These are phyloP conservation scores for Marchantia paleacea DNA, from an alignment of 225 moss, liverwort and hornwort genomes.

Conservation along the genomic window DNA sequence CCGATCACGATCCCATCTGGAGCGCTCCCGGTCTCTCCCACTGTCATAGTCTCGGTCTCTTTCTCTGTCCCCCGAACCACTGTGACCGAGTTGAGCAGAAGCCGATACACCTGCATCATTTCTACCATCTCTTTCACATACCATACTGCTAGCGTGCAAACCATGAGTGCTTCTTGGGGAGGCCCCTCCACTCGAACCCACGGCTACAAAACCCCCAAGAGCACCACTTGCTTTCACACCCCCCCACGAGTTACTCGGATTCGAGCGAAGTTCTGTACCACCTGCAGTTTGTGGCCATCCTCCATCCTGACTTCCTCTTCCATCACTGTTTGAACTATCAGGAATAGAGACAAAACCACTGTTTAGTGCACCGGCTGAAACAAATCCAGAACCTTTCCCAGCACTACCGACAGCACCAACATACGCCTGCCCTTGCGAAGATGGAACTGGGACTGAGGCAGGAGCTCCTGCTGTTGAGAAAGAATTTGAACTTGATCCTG, in stretches of 20 bases:
- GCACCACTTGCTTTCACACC: slow-evolving; percentile 1
- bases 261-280: slow-evolving; percentile 33
- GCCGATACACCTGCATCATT: slow-evolving; percentile 29
- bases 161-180: slow-evolving; percentile 14
- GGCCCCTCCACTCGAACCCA: slow-evolving; percentile 21
- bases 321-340: slow-evolving; percentile 11
- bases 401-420: slow-evolving; percentile 48
- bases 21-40: slow-evolving; percentile 52
- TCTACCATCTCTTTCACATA: slow-evolving; percentile 26
- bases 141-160: slow-evolving; percentile 1
- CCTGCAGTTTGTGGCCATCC: slow-evolving; percentile 40
- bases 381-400: slow-evolving; percentile 49
- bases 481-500: slow-evolving; percentile 48
- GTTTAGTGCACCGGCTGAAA: slow-evolving; percentile 14
- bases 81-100: slow-evolving; percentile 9
- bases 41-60: slow-evolving; percentile 32
- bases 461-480: slow-evolving; percentile 8
- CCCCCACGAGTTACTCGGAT: not conserved
- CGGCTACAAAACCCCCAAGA: slow-evolving; percentile 22
- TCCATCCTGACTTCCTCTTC: slow-evolving; percentile 29
- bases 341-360: not conserved
- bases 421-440: slow-evolving; percentile 51
- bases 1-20: slow-evolving; percentile 60
- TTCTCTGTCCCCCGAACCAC: slow-evolving; percentile 34
- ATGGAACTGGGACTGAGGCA: slow-evolving; percentile 11